Percentiles rank a stretch among this genome's conserved stretches.
Conservation (phyloP, 768 basidiomycete genomes). For the Boletus pseudo-olivaceus region DNA sequence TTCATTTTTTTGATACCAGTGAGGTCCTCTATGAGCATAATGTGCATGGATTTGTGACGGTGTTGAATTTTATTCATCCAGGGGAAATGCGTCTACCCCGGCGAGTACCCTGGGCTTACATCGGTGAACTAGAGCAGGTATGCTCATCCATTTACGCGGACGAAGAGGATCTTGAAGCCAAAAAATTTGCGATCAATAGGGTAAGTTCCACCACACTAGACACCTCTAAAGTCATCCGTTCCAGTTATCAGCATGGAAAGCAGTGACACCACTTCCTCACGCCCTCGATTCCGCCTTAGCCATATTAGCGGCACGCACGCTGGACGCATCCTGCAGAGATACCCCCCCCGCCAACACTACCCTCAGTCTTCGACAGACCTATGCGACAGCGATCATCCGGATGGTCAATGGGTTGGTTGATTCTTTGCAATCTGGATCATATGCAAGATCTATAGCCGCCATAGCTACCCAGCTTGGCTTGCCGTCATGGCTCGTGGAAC, state of each 20-base stretch:
- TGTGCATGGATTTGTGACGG: neutral
- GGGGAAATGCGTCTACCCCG: conserved; percentile 66
- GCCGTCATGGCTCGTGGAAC: conserved; percentile 85
- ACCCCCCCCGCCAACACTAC: conserved; percentile 26
- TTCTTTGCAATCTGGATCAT: conserved; percentile 83
- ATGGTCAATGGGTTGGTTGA: conserved; percentile 96
- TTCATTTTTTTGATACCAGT: too few species aligned
- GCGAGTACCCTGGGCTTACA: conserved; percentile 73
- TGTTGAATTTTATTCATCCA: neutral
- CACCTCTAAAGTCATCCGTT: conserved; percentile 9
- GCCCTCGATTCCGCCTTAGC: conserved; percentile 72
- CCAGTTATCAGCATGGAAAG: conserved; percentile 78
- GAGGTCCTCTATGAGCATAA: neutral
- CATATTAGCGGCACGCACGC: conserved; percentile 54
- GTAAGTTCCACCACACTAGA: conserved; percentile 39
- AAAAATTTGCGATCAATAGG: conserved; percentile 56
- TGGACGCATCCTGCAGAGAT: conserved; percentile 41
- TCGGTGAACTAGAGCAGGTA: conserved; percentile 69
- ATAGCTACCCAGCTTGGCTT: conserved; percentile 85
- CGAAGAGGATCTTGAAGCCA: conserved; percentile 55
- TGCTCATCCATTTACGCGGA: conserved; percentile 74
- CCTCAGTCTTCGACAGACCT: conserved; percentile 68
- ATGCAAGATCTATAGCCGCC: conserved; percentile 85
- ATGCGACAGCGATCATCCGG: conserved; percentile 77
- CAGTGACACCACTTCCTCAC: conserved; percentile 72